Evolutionary conservation across 352 stramenopile species (phyloP), one percentile per base, ranked within the genome.

Genomic region (Albugo candida): DNA sequence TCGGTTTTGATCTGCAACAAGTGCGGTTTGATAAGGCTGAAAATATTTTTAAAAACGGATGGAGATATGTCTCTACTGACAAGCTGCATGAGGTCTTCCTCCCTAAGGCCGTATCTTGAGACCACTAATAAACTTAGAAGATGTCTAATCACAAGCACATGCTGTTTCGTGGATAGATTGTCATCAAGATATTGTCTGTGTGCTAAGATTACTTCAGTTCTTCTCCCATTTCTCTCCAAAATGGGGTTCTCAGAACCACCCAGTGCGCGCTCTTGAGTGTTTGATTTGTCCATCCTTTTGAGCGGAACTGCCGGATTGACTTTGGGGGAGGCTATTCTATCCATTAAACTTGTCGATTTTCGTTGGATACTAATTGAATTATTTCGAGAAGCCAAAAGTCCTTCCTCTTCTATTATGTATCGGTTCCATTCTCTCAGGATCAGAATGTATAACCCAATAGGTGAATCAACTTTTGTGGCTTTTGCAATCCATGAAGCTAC

Each of bases 401-500:
- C 64, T 11, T 64, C 47, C 8, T 31, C 24, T 31, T 3, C 3
- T 8, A 31, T 31, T 31, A 31, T 8, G 24, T 8, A 31, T 31
- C 8, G 3, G 47, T 83, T 84, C 76, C 76, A 89, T n/a, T 69
- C 70, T 45, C 69, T 75, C 56, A 88, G 66, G 13, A 86, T 50
- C 44, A 74, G 51, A 31, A 79, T 68, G 34, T 84, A 86, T 14
- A 83, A 49, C 18, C 21, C 40, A 41, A 72, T 65, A 20, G 83
- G 46, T 20, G 82, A 71, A 14, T 58, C 58, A 12, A 50, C 59
- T 11, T 58, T 49, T 4, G 52, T 62, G 12, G 58, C 65, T 13
- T 51, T 41, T 11, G 78, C 55, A 18, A 85, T 53, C 73, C 73
- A 85, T 24, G 17, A 24, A 10, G 3, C 38, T 24, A 8, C 20